Base-by-base conservation (phyloP, 225 moss, liverwort and hornwort genomes). In the Physcomitrellopsis africana region DNA sequence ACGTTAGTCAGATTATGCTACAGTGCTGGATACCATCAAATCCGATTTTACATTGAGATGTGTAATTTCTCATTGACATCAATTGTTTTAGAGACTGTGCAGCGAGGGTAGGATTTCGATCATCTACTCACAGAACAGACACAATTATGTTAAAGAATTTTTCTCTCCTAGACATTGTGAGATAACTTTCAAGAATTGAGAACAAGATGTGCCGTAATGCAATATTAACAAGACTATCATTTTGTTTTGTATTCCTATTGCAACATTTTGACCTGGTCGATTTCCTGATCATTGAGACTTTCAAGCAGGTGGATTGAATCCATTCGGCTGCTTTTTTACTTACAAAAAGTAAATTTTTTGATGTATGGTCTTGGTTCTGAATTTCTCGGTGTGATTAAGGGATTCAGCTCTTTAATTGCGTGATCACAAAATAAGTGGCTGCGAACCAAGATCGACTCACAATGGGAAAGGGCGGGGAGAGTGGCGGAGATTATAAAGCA, bases 391-490 rank as follows among this genome's bases (percentile, higher is more conserved):
- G 54, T n/a, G 54, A n/a, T 54, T n/a, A 22, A 23, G 7, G 57
- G 15, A 15, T 22, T 3, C 57, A 57, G 57, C 23, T 57, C 57
- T 57, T 16, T 11, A 57, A 46, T 65, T 65, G n/a, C 64, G 69
- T 64, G 67, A 32, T 62, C 49, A 20, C 32, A 14, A 32, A 32
- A 6, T 42, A 23, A 42, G 57, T 54, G 79, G 52, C 61, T 47
- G 51, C 26, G 63, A 75, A 43, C 5, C 46, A 14, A 26, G 19
- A 53, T 69, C 17, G 47, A 70, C 52, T 72, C 55, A 57, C 11
- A 65, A 86, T 83, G 86, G 77, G 64, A 60, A 55, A 54, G 18
- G 75, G 9, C 68, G 77, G 46, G 45, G 73, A 65, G 68, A 68
- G 73, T 55, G 74, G 42, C 44, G 55, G 64, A 43, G 10, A 42